Evolutionary conservation across 192 early-diverging fungal species (phyloP).

Genomic region (Coemansia erecta): DNA sequence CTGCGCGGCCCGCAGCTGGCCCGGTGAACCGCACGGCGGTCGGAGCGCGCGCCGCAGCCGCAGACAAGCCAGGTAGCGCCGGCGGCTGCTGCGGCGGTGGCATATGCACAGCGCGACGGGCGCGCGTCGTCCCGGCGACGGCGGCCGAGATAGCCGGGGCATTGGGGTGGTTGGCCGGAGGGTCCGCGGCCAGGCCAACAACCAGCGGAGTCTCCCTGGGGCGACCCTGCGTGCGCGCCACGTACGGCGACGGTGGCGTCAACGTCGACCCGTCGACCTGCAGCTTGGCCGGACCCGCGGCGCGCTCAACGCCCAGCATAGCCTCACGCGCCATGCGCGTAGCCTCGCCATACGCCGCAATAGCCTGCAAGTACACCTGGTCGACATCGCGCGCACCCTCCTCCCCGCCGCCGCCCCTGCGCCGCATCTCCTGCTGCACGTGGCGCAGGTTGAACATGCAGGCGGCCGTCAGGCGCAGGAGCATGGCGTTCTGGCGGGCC

Average conservation of each 20-base stretch:
- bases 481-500: slow-evolving; percentile 30
- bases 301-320: slow-evolving; percentile 31
- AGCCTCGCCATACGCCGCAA: slow-evolving; percentile 38
- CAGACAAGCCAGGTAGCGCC: background rate
- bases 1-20: background rate
- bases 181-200: too few relatives aligned
- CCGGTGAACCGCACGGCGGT: slow-evolving; percentile 26
- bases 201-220: too few relatives aligned
- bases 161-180: too few relatives aligned
- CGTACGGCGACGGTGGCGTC: slow-evolving; percentile 41
- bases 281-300: slow-evolving; percentile 35
- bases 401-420: background rate
- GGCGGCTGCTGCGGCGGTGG: slow-evolving; percentile 20
- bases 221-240: slow-evolving; percentile 13
- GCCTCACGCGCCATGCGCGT: slow-evolving; percentile 32
- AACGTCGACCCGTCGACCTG: slow-evolving; percentile 33
- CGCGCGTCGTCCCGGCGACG: slow-evolving; percentile 44
- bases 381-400: slow-evolving; percentile 21
- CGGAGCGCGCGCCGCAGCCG: background rate
- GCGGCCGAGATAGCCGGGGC: slow-evolving; percentile 40
- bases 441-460: slow-evolving; percentile 41
- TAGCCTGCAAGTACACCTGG: slow-evolving; percentile 52
- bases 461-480: slow-evolving; percentile 35
- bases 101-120: too few relatives aligned
- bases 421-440: slow-evolving; percentile 17